A percentile compares a stretch with the other conserved stretches of the same genome.
Conservation (phyloP, 2,329 filamentous ascomycete genomes). For the Colletotrichum sp. region DNA sequence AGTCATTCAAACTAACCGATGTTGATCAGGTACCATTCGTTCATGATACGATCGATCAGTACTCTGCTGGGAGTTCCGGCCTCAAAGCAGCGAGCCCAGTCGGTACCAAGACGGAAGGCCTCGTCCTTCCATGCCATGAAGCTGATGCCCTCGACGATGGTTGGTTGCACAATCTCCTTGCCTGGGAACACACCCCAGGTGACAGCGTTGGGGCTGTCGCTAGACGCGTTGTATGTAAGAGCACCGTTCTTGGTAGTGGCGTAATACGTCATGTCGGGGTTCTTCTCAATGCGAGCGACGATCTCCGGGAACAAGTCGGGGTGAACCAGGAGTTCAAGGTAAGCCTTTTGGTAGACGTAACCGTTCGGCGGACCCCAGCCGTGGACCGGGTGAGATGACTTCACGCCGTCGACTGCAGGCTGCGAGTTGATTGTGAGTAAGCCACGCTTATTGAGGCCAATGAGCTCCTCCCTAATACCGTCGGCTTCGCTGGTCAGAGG, state of each 20-base stretch:
- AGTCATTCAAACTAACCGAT: conserved; percentile 70
- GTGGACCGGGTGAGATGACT: conserved; percentile 84
- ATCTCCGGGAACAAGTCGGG: conserved; percentile 80
- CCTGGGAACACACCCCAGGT: conserved; percentile 99
- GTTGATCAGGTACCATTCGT: conserved; percentile 92
- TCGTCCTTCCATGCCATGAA: conserved; percentile 99
- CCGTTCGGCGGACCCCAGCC: conserved; percentile 96
- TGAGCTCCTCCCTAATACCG: conserved; percentile 75
- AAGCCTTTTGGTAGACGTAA: conserved; percentile 98
- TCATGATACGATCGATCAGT: conserved; percentile 83
- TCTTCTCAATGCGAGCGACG: conserved; percentile 75
- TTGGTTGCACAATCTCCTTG: conserved; percentile 99
- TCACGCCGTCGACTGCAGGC: conserved; percentile 89
- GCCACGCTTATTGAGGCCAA: conserved; percentile 83
- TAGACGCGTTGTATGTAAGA: conserved; percentile 79
- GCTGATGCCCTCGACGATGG: conserved; percentile 97
- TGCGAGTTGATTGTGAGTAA: conserved; percentile 97
- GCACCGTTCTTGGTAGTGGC: conserved; percentile 85
- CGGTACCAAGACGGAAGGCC: conserved; percentile 87
- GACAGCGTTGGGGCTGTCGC: conserved; percentile 93
- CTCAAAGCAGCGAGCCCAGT: conserved; percentile 94
- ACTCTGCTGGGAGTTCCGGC: conserved; percentile 76
- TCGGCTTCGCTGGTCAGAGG: conserved; percentile 85
- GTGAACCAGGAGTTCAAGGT: conserved; percentile 88
- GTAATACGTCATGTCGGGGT: conserved; percentile 90